Percentiles rank a stretch among this genome's conserved stretches.
These are phyloP conservation scores for Sclerotinia nivalis DNA, from an alignment of 2,329 filamentous ascomycete genomes.

Conservation along the genomic window DNA sequence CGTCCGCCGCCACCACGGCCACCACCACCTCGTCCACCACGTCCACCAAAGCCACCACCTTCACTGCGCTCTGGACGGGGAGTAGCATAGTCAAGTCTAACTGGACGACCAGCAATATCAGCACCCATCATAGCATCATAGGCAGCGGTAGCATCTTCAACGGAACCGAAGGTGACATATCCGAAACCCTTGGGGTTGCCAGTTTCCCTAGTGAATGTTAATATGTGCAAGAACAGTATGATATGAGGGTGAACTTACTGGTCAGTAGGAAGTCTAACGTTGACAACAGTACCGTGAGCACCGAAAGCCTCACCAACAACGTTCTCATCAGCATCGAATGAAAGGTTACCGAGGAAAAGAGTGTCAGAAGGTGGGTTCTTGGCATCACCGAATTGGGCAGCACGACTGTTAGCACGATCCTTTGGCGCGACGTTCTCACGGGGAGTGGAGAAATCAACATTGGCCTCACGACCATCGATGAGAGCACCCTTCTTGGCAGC, in stretches of 20 bases:
- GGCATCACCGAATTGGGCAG: constrained; percentile 62
- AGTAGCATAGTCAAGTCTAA: constrained; percentile 68
- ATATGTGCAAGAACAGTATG: constrained; percentile 33
- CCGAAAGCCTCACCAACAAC: constrained; percentile 64
- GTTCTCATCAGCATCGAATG: constrained; percentile 67
- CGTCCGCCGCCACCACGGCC: constrained; percentile 40
- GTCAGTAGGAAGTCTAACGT: constrained; percentile 71
- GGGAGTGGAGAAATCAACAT: constrained; percentile 68
- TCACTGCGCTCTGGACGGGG: constrained; percentile 55
- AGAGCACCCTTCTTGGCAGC: constrained; percentile 64
- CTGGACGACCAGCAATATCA: constrained; percentile 62
- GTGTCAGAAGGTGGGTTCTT: constrained; percentile 65
- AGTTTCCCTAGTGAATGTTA: constrained; percentile 49
- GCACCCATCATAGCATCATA: constrained; percentile 62
- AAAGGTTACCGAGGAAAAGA: constrained; percentile 71
- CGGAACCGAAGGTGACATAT: constrained; percentile 67
- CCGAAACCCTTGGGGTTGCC: constrained; percentile 72
- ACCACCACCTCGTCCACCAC: constrained; percentile 47
- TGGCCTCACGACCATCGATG: constrained; percentile 66
- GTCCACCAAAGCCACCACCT: constrained; percentile 48
- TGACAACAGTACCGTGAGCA: constrained; percentile 61
- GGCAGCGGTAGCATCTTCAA: constrained; percentile 67
- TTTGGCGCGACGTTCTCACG: constrained; percentile 52
- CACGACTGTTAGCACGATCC: constrained; percentile 53
- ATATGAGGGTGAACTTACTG: constrained; percentile 42